Evolutionary conservation across 2,329 filamentous ascomycete species (phyloP).

Genomic region (Penicillium sp.): DNA sequence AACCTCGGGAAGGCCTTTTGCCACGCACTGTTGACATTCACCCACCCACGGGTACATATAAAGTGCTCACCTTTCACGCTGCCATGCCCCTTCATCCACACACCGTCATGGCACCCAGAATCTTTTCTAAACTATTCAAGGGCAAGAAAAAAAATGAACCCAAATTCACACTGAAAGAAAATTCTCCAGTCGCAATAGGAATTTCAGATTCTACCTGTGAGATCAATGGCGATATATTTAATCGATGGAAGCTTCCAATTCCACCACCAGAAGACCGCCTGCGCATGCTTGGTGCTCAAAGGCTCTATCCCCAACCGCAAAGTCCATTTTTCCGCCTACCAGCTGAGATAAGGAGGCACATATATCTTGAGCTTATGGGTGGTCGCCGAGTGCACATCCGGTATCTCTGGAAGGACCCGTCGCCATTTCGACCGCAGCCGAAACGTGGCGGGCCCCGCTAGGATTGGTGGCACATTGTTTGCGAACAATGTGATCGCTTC

Average conservation of each 20-base stretch:
- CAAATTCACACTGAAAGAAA: neutral
- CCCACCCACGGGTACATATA: neutral
- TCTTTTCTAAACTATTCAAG: constrained; percentile 2
- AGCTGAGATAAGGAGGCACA: constrained; percentile 3
- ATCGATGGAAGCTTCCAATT: constrained; percentile 8
- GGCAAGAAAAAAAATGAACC: neutral
- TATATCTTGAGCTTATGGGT: constrained; percentile 8
- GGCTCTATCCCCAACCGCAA: neutral
- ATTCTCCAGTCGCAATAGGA: constrained; percentile 3
- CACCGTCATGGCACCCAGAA: constrained; percentile 3
- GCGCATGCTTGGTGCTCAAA: neutral
- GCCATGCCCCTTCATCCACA: neutral
- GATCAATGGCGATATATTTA: constrained; percentile 6
- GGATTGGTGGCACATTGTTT: constrained; percentile 5
- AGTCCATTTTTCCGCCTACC: constrained; percentile 2
- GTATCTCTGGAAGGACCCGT: constrained; percentile 2
- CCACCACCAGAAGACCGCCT: constrained; percentile 1
- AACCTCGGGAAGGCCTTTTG: neutral
- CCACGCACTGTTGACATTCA: neutral
- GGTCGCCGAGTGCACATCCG: constrained; percentile 3
- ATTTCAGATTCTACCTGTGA: constrained; percentile 8
- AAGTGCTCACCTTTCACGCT: neutral
- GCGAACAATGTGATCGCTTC: neutral
- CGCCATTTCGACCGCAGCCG: constrained; percentile 4
- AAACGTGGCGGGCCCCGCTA: neutral